These are phyloP conservation scores for Poronia punctata DNA, from an alignment of 495 filamentous ascomycete species.

Conservation along the genomic window DNA sequence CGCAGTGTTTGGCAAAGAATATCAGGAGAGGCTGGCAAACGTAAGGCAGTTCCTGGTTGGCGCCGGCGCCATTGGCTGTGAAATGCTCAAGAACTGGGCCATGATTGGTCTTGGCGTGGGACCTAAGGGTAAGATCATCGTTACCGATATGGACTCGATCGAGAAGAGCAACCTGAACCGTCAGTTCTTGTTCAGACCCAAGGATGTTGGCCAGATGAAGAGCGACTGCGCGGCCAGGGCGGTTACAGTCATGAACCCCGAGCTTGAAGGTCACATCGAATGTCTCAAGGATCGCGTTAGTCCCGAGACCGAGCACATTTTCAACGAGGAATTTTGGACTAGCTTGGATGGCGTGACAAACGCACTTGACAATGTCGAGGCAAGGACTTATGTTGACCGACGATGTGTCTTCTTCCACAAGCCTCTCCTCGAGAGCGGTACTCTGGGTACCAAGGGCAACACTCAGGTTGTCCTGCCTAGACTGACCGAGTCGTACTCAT, in stretches of 20 bases:
- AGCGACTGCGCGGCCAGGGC: slow-evolving; percentile 89
- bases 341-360: slow-evolving; percentile 90
- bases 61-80: slow-evolving; percentile 95
- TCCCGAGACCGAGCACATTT: slow-evolving; percentile 86
- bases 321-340: slow-evolving; percentile 93
- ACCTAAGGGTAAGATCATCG: slow-evolving; percentile 76
- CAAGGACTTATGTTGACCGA: slow-evolving; percentile 93
- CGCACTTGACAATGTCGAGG: slow-evolving; percentile 96
- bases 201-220: slow-evolving; percentile 95
- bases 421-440: slow-evolving; percentile 92
- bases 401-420: slow-evolving; percentile 99
- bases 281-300: slow-evolving; percentile 85
- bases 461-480: slow-evolving; percentile 88
- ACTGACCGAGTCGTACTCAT: slow-evolving; percentile 95
- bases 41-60: slow-evolving; percentile 90
- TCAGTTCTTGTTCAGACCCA: slow-evolving; percentile 91
- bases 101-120: slow-evolving; percentile 95
- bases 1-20: slow-evolving; percentile 89
- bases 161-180: slow-evolving; percentile 99
- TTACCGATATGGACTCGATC: slow-evolving; percentile 97
- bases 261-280: slow-evolving; percentile 76
- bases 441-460: slow-evolving; percentile 96
- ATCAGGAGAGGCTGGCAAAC: slow-evolving; percentile 87
- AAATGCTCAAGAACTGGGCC: slow-evolving; percentile 99
- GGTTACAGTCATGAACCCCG: slow-evolving; percentile 90